phyloP scores from a whole-genome alignment of 2,329 filamentous ascomycete species.

The Colletotrichum siamense region DNA sequence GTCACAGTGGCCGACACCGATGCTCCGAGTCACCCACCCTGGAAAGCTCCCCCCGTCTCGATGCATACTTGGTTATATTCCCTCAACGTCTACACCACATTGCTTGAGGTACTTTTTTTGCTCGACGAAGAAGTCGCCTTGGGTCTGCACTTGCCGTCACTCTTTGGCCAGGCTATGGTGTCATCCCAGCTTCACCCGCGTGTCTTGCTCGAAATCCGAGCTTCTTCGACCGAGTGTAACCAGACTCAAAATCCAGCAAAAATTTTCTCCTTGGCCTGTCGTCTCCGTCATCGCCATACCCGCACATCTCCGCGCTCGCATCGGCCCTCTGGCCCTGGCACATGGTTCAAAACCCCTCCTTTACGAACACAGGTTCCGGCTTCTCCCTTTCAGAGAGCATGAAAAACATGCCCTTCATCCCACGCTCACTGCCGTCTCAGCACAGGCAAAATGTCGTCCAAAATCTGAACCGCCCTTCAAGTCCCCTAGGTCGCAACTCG shows the following conservation, averaged over 20 bases:
- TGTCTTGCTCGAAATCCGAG: slow-evolving; percentile 9
- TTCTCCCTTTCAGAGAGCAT: not conserved
- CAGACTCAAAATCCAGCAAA: not conserved
- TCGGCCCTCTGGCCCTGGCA: slow-evolving; percentile 3
- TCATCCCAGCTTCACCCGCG: not conserved
- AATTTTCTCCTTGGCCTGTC: not conserved
- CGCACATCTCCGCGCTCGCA: slow-evolving; percentile 7
- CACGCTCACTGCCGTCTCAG: not conserved
- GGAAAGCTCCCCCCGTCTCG: not conserved
- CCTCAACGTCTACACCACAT: not conserved
- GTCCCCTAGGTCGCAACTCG: not conserved
- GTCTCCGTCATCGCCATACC: not conserved
- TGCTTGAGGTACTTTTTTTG: not conserved
- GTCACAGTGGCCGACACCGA: not conserved
- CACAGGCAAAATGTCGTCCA: not conserved
- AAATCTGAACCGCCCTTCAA: not conserved
- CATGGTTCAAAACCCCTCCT: not conserved
- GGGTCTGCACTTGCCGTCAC: not conserved
- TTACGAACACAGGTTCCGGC: not conserved
- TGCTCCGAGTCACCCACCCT: not conserved
- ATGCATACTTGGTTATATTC: not conserved
- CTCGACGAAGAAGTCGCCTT: not conserved
- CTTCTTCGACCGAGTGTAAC: slow-evolving; percentile 4
- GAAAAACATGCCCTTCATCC: not conserved
- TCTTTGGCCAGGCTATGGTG: not conserved